phyloP scores from a whole-genome alignment of 371 early-diverging fungal species.

The Circinella umbellata region DNA sequence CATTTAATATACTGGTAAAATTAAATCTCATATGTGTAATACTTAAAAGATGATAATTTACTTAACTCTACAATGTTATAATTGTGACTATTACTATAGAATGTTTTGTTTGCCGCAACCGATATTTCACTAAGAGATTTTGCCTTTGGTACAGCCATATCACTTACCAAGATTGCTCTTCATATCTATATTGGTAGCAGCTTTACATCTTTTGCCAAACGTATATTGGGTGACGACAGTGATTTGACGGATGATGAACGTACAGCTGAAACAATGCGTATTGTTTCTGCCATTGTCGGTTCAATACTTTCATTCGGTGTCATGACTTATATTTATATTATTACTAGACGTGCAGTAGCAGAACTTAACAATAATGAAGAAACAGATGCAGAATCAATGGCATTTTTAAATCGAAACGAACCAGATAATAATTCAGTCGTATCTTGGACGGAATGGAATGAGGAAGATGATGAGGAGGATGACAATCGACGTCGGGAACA shows the following conservation, averaged over 20 bases:
- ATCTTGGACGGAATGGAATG: slow-evolving; percentile 37
- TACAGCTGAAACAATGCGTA: slow-evolving; percentile 37
- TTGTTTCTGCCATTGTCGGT: slow-evolving; percentile 44
- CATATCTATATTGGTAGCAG: slow-evolving; percentile 81
- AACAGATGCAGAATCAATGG: slow-evolving; percentile 23
- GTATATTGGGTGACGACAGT: slow-evolving; percentile 50
- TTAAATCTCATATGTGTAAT: too few relatives aligned
- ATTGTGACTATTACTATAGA: slow-evolving; percentile 25
- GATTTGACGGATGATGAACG: slow-evolving; percentile 44
- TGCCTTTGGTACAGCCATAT: slow-evolving; percentile 65
- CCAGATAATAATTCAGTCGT: slow-evolving; percentile 8
- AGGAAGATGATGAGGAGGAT: slow-evolving; percentile 28
- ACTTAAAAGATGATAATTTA: too few relatives aligned
- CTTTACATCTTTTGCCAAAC: slow-evolving; percentile 59
- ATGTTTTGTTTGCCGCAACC: slow-evolving; percentile 70
- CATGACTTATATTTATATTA: slow-evolving; percentile 60
- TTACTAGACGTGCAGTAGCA: slow-evolving; percentile 55
- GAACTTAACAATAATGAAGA: slow-evolving; percentile 37
- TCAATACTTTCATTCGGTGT: slow-evolving; percentile 58
- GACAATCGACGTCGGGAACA: background rate
- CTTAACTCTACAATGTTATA: background rate
- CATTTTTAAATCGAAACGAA: slow-evolving; percentile 25
- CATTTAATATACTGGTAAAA: slow-evolving; percentile 66
- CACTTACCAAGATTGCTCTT: slow-evolving; percentile 65
- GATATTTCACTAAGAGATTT: slow-evolving; percentile 61